A percentile compares a stretch with the other conserved stretches of the same genome.
Evolutionary conservation across 2,329 filamentous ascomycete species (phyloP).

Genomic region (Fusarium falciforme): DNA sequence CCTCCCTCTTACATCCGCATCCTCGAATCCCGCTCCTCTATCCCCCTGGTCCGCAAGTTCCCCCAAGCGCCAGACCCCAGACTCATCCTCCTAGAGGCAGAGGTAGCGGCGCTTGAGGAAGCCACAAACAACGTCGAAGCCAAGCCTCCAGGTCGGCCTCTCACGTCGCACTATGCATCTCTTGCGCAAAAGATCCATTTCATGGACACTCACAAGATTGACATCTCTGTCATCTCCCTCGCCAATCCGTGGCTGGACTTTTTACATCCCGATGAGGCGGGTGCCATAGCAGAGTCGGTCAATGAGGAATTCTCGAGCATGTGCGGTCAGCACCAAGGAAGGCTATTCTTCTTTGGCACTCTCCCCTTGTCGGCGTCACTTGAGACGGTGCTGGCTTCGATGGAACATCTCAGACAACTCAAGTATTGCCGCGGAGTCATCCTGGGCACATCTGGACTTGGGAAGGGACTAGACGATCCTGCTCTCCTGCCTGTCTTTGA

Average conservation of each 20-base stretch:
- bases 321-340: constrained; percentile 73
- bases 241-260: constrained; percentile 98
- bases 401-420: constrained; percentile 70
- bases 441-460: constrained; percentile 85
- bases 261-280: constrained; percentile 70
- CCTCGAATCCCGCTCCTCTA: constrained; percentile 67
- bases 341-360: constrained; percentile 85
- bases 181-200: constrained; percentile 84
- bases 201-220: constrained; percentile 87
- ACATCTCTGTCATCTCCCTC: constrained; percentile 85
- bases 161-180: constrained; percentile 86
- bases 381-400: constrained; percentile 71
- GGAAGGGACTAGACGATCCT: constrained; percentile 83
- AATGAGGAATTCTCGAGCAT: constrained; percentile 83
- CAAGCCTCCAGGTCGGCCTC: constrained; percentile 79
- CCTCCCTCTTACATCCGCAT: constrained; percentile 72
- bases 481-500: constrained; percentile 77
- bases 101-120: constrained; percentile 59
- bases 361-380: constrained; percentile 79
- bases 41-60: constrained; percentile 79
- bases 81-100: constrained; percentile 71
- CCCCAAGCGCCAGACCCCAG: constrained; percentile 66
- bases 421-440: constrained; percentile 85
- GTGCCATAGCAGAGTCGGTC: constrained; percentile 71
- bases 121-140: constrained; percentile 65